phyloP scores from a whole-genome alignment of 2,329 filamentous ascomycete species.

The Pestalotiopsis sp. region DNA sequence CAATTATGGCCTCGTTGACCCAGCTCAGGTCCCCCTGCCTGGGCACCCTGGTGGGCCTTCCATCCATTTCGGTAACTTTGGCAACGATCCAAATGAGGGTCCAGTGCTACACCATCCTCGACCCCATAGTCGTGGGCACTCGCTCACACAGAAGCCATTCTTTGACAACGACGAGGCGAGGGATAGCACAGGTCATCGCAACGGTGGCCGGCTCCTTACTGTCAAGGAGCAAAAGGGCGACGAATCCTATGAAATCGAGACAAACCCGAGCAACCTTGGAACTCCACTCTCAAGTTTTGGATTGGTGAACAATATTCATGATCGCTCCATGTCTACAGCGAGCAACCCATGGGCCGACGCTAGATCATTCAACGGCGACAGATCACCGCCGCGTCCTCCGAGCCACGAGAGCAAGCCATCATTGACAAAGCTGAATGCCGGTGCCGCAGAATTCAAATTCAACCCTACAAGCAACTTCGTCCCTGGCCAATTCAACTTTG shows the following conservation, averaged over 20 bases:
- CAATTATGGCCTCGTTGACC: constrained; percentile 19
- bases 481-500: constrained; percentile 53
- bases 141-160: constrained; percentile 68
- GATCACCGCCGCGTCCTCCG: constrained; percentile 40
- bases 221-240: constrained; percentile 42
- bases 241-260: constrained; percentile 68
- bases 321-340: constrained; percentile 54
- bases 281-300: constrained; percentile 60
- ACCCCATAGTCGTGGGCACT: constrained; percentile 74
- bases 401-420: constrained; percentile 72
- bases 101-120: constrained; percentile 70
- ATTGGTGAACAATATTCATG: constrained; percentile 49
- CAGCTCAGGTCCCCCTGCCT: constrained; percentile 21
- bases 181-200: constrained; percentile 38
- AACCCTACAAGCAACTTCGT: constrained; percentile 56
- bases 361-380: constrained; percentile 39
- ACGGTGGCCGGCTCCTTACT: constrained; percentile 37
- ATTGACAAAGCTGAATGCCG: constrained; percentile 81
- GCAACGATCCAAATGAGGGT: constrained; percentile 53
- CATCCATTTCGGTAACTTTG: constrained; percentile 53
- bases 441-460: constrained; percentile 87
- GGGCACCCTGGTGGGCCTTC: constrained; percentile 46
- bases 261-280: constrained; percentile 72
- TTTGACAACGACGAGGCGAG: constrained; percentile 54
- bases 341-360: constrained; percentile 67